Base-by-base conservation (phyloP, 306 rosid genomes). In the Prunus campanulata region DNA sequence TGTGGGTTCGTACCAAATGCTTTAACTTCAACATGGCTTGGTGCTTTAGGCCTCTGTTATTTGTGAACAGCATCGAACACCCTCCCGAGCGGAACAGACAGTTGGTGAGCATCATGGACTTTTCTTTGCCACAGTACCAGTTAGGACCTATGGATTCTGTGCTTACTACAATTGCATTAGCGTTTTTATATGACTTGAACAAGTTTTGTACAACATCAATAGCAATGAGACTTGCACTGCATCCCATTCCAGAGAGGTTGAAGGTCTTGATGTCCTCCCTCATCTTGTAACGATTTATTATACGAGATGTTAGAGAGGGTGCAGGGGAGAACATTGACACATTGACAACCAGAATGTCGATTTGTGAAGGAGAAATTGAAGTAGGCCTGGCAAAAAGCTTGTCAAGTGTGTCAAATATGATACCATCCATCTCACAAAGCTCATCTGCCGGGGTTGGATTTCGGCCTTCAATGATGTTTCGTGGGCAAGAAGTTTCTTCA, bases 241-340 rank as follows among this genome's bases (percentile, higher is more conserved):
- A 93, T 5, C 98, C 97, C 97, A 93, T 93, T 61, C 98, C 98
- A 0, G 98, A 55, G n/a, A 93, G 93, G 74, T 91, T 93, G 77
- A 86, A 83, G 6, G 87, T 72, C 77, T 88, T 91, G 1, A 93
- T 29, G 32, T 88, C 85, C n/a, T 88, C 83, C 70, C 90, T 85
- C 98, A 90, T 90, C 50, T 83, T 89, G 97, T 93, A 93, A 25
- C 84, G 78, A 86, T 91, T 91, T 16, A 91, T 72, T 18, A 93
- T 88, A 2, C 97, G 82, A 1, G 97, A 80, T 0, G 97, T 71
- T 15, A 93, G 87, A 11, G 96, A 91, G 15, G 98, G 98, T 0
- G 86, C 70, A 0, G 97, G 93, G 30, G 97, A 83, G 79, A 93
- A 91, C 81, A 91, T 74, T 0, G 96, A 93, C 20, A 93, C 97